Conservation (phyloP, 2,329 filamentous ascomycete genomes). For the Colletotrichum sansevieriae region DNA sequence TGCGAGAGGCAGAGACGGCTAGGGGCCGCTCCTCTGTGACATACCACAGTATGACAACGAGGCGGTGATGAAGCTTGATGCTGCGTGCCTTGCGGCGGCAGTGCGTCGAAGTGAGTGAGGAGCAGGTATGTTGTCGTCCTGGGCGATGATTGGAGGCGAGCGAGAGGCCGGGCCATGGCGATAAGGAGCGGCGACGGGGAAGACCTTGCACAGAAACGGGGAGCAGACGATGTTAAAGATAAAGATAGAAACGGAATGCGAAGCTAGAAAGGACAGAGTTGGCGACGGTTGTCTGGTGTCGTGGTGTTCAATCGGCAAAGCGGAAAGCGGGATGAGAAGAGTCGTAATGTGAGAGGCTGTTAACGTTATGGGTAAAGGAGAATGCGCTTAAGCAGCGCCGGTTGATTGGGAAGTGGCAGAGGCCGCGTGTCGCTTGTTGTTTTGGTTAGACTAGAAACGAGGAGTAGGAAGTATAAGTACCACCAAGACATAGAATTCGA, state of each 20-base stretch:
- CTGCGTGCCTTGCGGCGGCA: background rate
- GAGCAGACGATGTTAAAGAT: background rate
- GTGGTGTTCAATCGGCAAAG: background rate
- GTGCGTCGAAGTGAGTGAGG: too few relatives aligned
- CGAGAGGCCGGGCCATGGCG: background rate
- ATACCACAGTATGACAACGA: background rate
- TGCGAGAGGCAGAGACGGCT: too few relatives aligned
- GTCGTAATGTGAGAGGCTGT: constrained; percentile 1
- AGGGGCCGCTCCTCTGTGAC: background rate
- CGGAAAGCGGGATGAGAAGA: background rate
- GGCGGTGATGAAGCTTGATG: constrained; percentile 5
- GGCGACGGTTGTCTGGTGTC: too few relatives aligned
- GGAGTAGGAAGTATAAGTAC: background rate
- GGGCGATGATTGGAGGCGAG: constrained; percentile 3
- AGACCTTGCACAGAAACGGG: background rate
- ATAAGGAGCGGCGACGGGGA: background rate
- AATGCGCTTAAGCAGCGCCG: background rate
- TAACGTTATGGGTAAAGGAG: background rate
- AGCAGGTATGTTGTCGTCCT: background rate
- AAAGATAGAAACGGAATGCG: background rate
- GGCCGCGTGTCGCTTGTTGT: background rate
- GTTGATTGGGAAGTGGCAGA: constrained; percentile 1
- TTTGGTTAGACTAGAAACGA: background rate
- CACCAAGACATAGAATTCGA: background rate
- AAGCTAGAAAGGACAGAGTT: background rate